phyloP scores from a whole-genome alignment of 2,329 filamentous ascomycete genomes.

The Ophiostoma himal-ulmi region DNA sequence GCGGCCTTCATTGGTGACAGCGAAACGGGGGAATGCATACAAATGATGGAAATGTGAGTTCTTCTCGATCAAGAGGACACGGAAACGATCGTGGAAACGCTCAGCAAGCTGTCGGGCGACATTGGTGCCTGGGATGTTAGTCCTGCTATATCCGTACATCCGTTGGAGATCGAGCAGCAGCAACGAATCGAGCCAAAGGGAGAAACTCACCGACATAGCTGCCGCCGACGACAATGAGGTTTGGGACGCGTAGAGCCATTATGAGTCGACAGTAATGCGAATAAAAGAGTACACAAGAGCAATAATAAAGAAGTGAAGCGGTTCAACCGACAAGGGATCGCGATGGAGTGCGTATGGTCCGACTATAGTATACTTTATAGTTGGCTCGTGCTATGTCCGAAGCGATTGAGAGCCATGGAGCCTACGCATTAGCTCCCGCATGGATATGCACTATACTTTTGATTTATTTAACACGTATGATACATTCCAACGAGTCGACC shows the following conservation, averaged over 20 bases:
- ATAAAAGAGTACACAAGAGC: not conserved
- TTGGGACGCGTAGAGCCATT: constrained; percentile 18
- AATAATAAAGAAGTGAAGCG: not conserved
- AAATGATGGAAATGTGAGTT: constrained; percentile 57
- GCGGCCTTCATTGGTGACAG: constrained; percentile 49
- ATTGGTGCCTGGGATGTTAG: constrained; percentile 8
- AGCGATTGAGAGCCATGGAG: not conserved
- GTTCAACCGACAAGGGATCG: not conserved
- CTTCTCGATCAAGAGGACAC: constrained; percentile 53
- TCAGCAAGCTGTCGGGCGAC: constrained; percentile 42
- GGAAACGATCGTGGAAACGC: constrained; percentile 43
- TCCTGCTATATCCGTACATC: not conserved
- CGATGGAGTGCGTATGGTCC: not conserved
- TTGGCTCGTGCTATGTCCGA: not conserved
- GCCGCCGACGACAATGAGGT: constrained; percentile 24
- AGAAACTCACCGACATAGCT: constrained; percentile 22
- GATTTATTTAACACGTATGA: not conserved
- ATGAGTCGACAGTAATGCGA: not conserved
- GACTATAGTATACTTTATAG: not conserved
- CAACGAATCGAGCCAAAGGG: not conserved
- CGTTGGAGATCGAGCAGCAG: not conserved
- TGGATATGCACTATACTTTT: not conserved
- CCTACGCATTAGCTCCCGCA: not conserved
- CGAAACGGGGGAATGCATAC: constrained; percentile 55
- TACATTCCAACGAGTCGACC: not conserved